Conservation (phyloP, 768 basidiomycete species). For the Roridomyces roridus region DNA sequence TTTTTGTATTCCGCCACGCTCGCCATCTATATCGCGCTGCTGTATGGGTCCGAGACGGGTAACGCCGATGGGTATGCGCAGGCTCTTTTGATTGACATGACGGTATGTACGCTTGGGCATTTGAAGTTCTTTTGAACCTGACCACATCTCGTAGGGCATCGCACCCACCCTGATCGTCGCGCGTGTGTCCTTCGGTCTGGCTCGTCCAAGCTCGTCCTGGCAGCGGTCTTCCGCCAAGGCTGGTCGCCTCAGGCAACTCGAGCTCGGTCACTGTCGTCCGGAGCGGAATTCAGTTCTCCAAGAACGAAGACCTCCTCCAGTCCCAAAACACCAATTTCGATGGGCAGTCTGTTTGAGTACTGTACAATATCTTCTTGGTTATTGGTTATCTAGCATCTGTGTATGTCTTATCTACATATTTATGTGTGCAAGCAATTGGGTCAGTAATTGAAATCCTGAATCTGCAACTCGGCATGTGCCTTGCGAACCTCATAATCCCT, state of each 20-base stretch:
- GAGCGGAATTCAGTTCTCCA: constrained; percentile 21
- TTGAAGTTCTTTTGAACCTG: neutral
- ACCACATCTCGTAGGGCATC: constrained; percentile 12
- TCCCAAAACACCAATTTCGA: neutral
- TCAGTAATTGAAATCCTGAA: constrained; percentile 16
- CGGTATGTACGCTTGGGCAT: neutral
- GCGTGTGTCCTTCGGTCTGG: constrained; percentile 17
- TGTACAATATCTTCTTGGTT: too few species aligned
- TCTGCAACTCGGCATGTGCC: constrained; percentile 17
- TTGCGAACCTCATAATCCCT: constrained; percentile 20
- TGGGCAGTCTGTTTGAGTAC: too few species aligned
- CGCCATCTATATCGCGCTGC: constrained; percentile 1
- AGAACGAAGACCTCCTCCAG: constrained; percentile 11
- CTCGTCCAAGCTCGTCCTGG: constrained; percentile 22
- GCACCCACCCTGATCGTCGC: constrained; percentile 21
- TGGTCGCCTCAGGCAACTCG: neutral
- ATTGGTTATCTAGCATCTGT: too few species aligned
- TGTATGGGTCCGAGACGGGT: neutral
- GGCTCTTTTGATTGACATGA: constrained; percentile 11
- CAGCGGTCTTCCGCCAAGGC: constrained; percentile 13
- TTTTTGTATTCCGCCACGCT: constrained; percentile 1
- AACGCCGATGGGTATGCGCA: constrained; percentile 8
- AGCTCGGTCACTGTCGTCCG: neutral
- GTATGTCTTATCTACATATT: too few species aligned
- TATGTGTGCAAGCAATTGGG: neutral